phyloP scores from a whole-genome alignment of 2,329 filamentous ascomycete species.

The Coleophoma eucalyptorum region DNA sequence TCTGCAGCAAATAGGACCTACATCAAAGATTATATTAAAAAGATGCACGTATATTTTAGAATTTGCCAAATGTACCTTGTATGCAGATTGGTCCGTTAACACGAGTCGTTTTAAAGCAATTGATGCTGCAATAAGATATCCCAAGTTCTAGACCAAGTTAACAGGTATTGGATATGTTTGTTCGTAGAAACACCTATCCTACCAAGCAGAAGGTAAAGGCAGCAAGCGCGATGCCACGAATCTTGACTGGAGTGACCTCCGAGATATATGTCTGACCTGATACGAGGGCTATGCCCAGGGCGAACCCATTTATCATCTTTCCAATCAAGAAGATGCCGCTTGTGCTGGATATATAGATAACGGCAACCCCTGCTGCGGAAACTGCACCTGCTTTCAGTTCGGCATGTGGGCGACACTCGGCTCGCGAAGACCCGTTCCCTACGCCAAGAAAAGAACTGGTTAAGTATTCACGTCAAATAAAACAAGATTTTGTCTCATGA shows the following conservation, averaged over 20 bases:
- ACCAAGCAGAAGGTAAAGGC: not conserved
- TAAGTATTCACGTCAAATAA: too few species aligned
- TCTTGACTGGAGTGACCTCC: not conserved
- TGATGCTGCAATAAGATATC: not conserved
- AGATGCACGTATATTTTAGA: not conserved
- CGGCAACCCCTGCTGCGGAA: not conserved
- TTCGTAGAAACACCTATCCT: not conserved
- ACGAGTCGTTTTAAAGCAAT: not conserved
- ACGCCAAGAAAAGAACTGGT: too few species aligned
- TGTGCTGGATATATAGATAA: not conserved
- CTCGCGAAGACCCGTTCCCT: too few species aligned
- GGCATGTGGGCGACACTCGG: too few species aligned
- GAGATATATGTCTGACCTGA: not conserved
- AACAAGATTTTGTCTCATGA: too few species aligned
- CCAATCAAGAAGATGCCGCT: not conserved
- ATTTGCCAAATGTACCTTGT: not conserved
- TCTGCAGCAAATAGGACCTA: not conserved
- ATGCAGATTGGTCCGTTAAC: not conserved
- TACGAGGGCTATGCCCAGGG: not conserved
- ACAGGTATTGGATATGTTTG: not conserved
- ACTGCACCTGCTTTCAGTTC: slow-evolving; percentile 22
- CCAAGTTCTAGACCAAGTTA: too few species aligned
- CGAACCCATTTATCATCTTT: not conserved
- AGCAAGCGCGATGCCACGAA: not conserved
- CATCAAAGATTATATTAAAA: not conserved